phyloP scores from a whole-genome alignment of 2,329 filamentous ascomycete genomes.

The Aspergillus sp. region DNA sequence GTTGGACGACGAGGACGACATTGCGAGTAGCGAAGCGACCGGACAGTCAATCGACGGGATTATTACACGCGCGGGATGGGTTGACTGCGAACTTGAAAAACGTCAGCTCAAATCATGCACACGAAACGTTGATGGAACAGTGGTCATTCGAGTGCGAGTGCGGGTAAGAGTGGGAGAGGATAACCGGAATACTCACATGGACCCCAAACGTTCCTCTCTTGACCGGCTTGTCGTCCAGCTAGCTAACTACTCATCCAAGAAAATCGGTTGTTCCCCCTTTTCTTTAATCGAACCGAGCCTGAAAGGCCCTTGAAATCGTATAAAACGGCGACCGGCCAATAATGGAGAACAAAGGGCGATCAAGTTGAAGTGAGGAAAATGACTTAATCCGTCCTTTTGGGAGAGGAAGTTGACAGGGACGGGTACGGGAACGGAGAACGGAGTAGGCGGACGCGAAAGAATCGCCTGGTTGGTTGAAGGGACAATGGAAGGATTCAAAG shows the following conservation, averaged over 20 bases:
- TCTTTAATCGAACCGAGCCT: background rate
- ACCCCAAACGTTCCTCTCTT: background rate
- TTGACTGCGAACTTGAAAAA: background rate
- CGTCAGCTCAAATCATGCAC: background rate
- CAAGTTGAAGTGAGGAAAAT: constrained; percentile 3
- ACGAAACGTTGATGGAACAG: background rate
- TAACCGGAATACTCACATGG: background rate
- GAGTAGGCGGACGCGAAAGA: background rate
- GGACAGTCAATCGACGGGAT: constrained; percentile 10
- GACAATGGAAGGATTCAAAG: constrained; percentile 3
- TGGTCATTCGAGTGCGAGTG: background rate
- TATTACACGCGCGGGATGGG: background rate
- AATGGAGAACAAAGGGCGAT: constrained; percentile 2
- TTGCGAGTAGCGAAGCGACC: constrained; percentile 29
- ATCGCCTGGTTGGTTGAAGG: constrained; percentile 3
- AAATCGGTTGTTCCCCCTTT: background rate
- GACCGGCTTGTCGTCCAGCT: background rate
- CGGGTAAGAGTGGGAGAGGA: too few species aligned
- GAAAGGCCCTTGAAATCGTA: background rate
- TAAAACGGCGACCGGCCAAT: constrained; percentile 2
- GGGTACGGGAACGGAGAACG: background rate
- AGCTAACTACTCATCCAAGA: too few species aligned
- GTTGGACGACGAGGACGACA: constrained; percentile 88
- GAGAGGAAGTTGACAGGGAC: constrained; percentile 4
- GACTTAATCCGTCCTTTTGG: constrained; percentile 2